Evolutionary conservation across 371 early-diverging fungal genomes (phyloP), one percentile per base, ranked within the genome.

Genomic region (Rhizomucor miehei): DNA sequence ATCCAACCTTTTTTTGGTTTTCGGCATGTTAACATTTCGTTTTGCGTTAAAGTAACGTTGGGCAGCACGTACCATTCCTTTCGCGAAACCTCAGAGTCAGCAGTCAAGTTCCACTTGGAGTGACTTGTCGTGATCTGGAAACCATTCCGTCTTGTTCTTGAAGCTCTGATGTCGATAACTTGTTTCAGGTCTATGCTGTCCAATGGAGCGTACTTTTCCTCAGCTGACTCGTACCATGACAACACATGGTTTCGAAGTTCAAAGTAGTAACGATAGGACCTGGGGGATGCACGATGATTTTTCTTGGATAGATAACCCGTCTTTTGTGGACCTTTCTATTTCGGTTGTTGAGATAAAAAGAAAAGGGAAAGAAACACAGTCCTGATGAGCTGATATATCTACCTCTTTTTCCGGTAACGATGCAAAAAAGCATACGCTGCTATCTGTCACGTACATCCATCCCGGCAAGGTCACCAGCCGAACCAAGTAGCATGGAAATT

Each of bases 401-500:
- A 79, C 80, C 54, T 73, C 60, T 54, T 71, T 69, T 6, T 63
- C 39, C 1, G 84, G 87, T n/a, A 91, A 67, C 8, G 77, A 63
- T 40, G 89, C 86, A 60, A 86, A 84, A 60, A 89, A 91, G 41
- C 88, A 86, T 11, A 90, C 56, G 51, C 79, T 78, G 9, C 67
- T 58, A 12, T 79, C 64, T 1, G 88, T 88, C 19, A 91, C 49
- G 55, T 82, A 91, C 70, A 91, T 62, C 62, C 79, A 76, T 6
- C 90, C 91, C n/a, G 82, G 83, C 25, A 89, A 59, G 37, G 87
- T 69, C 1, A 89, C 85, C 13, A 83, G 68, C 3, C 82, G 63
- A n/a, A 87, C 71, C 9, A 90, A 62, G 70, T 82, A 88, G 56
- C 89, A 90, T 13, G 87, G 69, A 67, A 78, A 89, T 54, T 87